Evolutionary conservation across 257 asterid genomes (phyloP).

Genomic region (Gentiana macrophylla): DNA sequence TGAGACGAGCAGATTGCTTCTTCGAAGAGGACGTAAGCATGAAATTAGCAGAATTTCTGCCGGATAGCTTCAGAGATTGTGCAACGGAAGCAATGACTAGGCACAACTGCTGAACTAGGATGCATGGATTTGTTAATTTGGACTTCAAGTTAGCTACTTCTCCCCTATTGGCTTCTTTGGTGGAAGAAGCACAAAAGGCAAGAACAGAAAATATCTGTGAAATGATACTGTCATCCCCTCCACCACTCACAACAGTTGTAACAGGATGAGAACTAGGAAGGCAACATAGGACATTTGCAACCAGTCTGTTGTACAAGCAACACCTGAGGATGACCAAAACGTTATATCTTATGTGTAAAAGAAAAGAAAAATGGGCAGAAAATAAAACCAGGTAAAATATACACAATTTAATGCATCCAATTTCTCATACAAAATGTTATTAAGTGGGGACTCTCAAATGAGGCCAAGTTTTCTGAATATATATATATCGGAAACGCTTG

Average conservation of each 20-base stretch:
- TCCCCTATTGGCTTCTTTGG: slow-evolving; percentile 48
- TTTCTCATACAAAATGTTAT: background rate
- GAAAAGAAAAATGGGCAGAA: slow-evolving; percentile 1
- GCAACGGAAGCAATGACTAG: slow-evolving; percentile 72
- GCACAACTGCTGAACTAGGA: slow-evolving; percentile 67
- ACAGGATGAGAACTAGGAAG: slow-evolving; percentile 82
- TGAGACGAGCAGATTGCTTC: slow-evolving; percentile 69
- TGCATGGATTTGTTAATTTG: slow-evolving; percentile 43
- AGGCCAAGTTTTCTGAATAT: no score
- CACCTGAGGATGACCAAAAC: slow-evolving; percentile 35
- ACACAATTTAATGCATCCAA: background rate
- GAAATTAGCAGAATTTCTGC: slow-evolving; percentile 77
- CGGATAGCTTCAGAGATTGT: slow-evolving; percentile 64
- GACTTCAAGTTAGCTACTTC: slow-evolving; percentile 46
- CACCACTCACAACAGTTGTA: slow-evolving; percentile 82
- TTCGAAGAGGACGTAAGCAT: slow-evolving; percentile 88
- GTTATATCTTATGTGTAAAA: slow-evolving; percentile 5
- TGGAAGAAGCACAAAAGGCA: slow-evolving; percentile 56
- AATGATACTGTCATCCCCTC: slow-evolving; percentile 90
- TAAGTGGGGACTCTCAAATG: no score
- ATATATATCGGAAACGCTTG: no score
- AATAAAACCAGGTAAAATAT: background rate
- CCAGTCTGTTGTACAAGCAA: slow-evolving; percentile 56
- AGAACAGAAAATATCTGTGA: slow-evolving; percentile 81
- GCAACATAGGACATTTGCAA: slow-evolving; percentile 71